Evolutionary conservation across 331 rosid genomes (phyloP).

Genomic region (Acacia concinna): DNA sequence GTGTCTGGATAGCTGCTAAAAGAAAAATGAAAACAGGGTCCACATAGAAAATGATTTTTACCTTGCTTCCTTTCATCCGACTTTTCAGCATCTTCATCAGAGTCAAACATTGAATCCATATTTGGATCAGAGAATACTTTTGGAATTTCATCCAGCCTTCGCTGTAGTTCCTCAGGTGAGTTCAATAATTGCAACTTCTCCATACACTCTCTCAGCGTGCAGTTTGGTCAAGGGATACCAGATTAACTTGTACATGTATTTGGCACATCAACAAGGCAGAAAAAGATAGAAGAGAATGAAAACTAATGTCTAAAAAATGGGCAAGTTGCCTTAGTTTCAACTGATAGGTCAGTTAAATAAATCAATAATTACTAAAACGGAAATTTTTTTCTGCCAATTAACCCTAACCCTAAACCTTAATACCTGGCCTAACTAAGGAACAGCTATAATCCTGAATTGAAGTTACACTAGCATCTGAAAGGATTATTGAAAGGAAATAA

Average conservation of each 20-base stretch:
- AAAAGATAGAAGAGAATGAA: slow-evolving; percentile 16
- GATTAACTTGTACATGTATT: slow-evolving; percentile 25
- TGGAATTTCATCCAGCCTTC: slow-evolving; percentile 66
- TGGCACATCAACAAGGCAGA: slow-evolving; percentile 19
- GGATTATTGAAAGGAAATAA: background rate
- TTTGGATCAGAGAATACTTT: slow-evolving; percentile 75
- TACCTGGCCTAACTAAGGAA: background rate
- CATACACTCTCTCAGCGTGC: slow-evolving; percentile 64
- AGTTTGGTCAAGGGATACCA: slow-evolving; percentile 70
- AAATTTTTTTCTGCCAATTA: background rate
- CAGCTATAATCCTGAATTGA: background rate
- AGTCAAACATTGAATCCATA: slow-evolving; percentile 63
- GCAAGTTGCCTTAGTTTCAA: background rate
- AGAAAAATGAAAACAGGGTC: slow-evolving; percentile 26
- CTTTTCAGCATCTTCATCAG: slow-evolving; percentile 58
- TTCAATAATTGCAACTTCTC: slow-evolving; percentile 75
- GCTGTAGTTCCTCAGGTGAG: slow-evolving; percentile 71
- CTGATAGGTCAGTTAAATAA: background rate
- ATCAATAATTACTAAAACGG: background rate
- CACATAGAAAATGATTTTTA: slow-evolving; percentile 37
- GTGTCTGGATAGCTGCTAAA: slow-evolving; percentile 25
- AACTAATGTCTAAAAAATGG: slow-evolving; percentile 14
- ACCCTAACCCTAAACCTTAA: background rate
- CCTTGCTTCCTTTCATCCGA: slow-evolving; percentile 65
- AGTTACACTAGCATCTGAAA: background rate